Evolutionary conservation across 192 early-diverging fungal genomes (phyloP).

Genomic region (Ramicandelaber brevisporus): DNA sequence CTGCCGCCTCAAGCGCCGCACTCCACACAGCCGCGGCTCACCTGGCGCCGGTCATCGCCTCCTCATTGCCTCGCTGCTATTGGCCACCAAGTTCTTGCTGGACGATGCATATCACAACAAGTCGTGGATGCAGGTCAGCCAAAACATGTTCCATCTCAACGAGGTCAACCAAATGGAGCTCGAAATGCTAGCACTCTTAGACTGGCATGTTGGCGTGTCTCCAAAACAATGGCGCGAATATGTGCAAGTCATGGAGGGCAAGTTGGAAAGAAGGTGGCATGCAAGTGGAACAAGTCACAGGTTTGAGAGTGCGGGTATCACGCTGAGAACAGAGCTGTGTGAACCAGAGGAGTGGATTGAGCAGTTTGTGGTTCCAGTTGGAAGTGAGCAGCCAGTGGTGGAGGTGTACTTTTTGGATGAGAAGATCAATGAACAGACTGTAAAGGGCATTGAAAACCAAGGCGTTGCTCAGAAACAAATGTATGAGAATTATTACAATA

Average conservation of each 20-base stretch:
- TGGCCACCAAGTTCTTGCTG: constrained; percentile 39
- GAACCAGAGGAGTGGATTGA: too few relatives aligned
- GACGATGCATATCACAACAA: constrained; percentile 40
- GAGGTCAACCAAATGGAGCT: constrained; percentile 41
- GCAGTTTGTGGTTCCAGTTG: too few relatives aligned
- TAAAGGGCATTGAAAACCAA: too few relatives aligned
- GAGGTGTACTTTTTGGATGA: too few relatives aligned
- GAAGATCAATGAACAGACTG: too few relatives aligned
- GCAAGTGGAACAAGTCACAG: too few relatives aligned
- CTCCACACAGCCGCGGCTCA: constrained; percentile 23
- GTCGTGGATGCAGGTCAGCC: constrained; percentile 34
- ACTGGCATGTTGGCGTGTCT: constrained; percentile 22
- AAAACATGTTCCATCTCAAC: constrained; percentile 22
- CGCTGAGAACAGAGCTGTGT: too few relatives aligned
- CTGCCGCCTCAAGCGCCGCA: constrained; percentile 19
- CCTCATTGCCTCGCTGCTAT: constrained; percentile 32
- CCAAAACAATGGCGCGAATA: constrained; percentile 23
- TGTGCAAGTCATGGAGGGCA: constrained; percentile 21
- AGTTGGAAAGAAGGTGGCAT: constrained; percentile 8
- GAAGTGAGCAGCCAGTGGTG: too few relatives aligned
- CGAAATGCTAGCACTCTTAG: constrained; percentile 26
- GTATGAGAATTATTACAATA: too few relatives aligned
- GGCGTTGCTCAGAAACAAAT: too few relatives aligned
- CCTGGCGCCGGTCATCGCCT: constrained; percentile 29
- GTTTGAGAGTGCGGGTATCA: too few relatives aligned